Conservation (phyloP, 345 rosid species). For the Eucalyptus regnans region DNA sequence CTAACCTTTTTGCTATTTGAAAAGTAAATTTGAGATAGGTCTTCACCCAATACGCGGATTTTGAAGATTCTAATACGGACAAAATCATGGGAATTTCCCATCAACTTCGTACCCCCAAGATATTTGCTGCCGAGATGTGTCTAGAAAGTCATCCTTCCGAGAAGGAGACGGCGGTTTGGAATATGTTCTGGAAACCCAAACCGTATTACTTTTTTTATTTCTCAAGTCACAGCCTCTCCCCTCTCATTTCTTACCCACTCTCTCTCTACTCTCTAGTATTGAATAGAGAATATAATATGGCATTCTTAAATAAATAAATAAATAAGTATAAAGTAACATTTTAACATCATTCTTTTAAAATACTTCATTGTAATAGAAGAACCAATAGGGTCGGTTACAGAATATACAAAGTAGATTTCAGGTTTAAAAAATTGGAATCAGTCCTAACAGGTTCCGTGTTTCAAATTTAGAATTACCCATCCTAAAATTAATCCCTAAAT, state of each 20-base stretch:
- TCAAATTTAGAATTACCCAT: neutral
- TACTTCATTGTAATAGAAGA: neutral
- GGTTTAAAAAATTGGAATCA: neutral
- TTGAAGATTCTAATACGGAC: neutral
- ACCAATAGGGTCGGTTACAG: accelerated
- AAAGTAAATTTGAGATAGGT: neutral
- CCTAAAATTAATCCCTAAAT: neutral
- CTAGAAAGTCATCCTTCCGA: neutral
- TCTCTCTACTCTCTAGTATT: neutral
- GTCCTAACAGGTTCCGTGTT: neutral
- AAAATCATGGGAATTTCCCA: neutral
- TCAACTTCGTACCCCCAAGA: neutral
- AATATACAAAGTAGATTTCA: neutral
- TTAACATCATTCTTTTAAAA: neutral
- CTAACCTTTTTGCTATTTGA: neutral
- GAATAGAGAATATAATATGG: neutral
- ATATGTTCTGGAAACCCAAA: neutral
- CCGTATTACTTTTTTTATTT: neutral
- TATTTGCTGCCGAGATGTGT: neutral
- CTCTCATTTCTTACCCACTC: neutral
- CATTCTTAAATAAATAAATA: neutral
- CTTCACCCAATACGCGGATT: neutral
- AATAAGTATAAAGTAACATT: neutral
- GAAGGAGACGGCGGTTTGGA: neutral
- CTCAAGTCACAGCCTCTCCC: neutral